Base-by-base conservation (phyloP, 352 stramenopile species). In the Halophytophthora polymorphica region DNA sequence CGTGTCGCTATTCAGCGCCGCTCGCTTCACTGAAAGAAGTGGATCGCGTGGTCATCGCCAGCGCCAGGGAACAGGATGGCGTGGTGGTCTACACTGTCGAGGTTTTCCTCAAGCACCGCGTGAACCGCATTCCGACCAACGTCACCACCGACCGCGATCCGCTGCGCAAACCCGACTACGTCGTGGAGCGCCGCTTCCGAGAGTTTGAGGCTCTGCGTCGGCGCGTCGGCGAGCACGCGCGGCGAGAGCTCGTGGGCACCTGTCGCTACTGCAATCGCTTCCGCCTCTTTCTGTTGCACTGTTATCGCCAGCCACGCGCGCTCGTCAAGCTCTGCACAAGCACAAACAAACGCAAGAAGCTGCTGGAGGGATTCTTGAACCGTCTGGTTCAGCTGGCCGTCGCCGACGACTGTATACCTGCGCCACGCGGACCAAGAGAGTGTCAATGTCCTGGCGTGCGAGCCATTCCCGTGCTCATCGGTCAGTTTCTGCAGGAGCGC, bases 101-200 rank as follows among this genome's bases (percentile, higher is more conserved):
- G 29, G 66, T 85, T 19, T 85, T 71, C 58, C 53, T 83, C 29
- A 44, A 78, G 39, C 61, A 69, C 39, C 48, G 59, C 21, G 58
- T 69, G 31, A 77, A 49, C 39, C 71, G 66, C 33, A 77, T 85
- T 45, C 73, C 67, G 39, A 73, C 67, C 7, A 73, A 72, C 67
- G 41, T 64, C 45, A 60, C 50, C 8, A 28, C 2, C 15, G 23
- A 23, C 28, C 23, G 10, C n/a, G 42, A 25, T 28, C 23, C 23
- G 14, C 3, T 12, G 25, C 42, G 28, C 13, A 44, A 52, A 14
- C 65, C 65, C 15, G 61, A 71, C 50, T 74, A 65, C 37, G 42
- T 56, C 43, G 37, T 68, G 19, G 23, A 58, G 28, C 57, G 65
- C 12, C 57, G 52, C 18, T 74, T 71, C 39, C 44, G 45, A 48